Base-by-base conservation (phyloP, 768 basidiomycete genomes). In the Collybia nuda region DNA sequence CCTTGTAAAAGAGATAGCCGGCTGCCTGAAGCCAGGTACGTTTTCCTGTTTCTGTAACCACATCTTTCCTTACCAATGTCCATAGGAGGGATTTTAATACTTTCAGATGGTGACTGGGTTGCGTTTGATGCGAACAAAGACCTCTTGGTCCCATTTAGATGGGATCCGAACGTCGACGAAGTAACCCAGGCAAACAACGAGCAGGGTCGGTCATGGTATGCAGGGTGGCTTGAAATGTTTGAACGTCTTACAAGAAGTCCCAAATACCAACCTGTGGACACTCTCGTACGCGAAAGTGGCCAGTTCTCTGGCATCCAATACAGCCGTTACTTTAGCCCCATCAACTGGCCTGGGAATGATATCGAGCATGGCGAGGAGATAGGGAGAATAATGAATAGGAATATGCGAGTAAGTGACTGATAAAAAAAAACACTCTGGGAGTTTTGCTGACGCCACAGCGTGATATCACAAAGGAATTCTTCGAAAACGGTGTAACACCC, bases 41-140 rank as follows among this genome's bases (percentile, higher is more conserved):
- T 18, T 19, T 36, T 19, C 26, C 14, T 22, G 17, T 40, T 47
- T 29, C 42, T n/a, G 38, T 37, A 15, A 19, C 26, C 19, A 18
- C 18, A n/a, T 14, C 23, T 12, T 23, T 53, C 21, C 24, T 18
- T 26, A 36, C n/a, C n/a, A 9, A 32, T 9, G 15, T 41, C 12
- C n/a, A 19, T 28, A 65, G 64, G 56, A 18, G 64, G 62, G 2
- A 37, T 64, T 6, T 29, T 64, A 3, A 48, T 65, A 22, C 48
- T 61, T 7, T 50, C 63, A 5, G 64, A 62, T 41, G 61, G 59
- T 18, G 56, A 58, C 32, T 55, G 55, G 55, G 46, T 52, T 12
- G 54, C 54, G 7, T 60, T 54, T 28, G 59, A 60, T 45, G 52
- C 44, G 39, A 26, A 56, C 15, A 56, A 53, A 43, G 42, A 47